Percentiles rank a stretch among this genome's conserved stretches.
These are phyloP conservation scores for Leucogyrophana mollusca DNA, from an alignment of 768 basidiomycete genomes.

Conservation along the genomic window DNA sequence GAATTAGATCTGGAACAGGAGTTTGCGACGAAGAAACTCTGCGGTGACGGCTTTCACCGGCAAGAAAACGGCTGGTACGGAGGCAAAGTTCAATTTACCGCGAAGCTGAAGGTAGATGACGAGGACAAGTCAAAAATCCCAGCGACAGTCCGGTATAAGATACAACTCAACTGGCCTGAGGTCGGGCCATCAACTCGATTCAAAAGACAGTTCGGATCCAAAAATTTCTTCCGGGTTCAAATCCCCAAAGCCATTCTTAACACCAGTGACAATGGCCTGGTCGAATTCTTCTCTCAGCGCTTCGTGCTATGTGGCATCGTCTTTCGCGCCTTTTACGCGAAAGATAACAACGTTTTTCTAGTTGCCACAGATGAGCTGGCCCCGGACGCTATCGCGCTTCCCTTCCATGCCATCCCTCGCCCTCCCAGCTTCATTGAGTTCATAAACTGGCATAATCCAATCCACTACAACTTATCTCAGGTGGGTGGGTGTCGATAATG, in stretches of 20 bases:
- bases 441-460: slow-evolving; percentile 54
- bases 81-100: slow-evolving; percentile 57
- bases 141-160: slow-evolving; percentile 21
- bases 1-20: slow-evolving; percentile 59
- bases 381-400: neutral
- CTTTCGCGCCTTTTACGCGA: slow-evolving; percentile 60
- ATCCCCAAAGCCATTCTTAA: slow-evolving; percentile 35
- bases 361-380: slow-evolving; percentile 50
- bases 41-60: slow-evolving; percentile 33
- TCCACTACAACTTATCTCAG: slow-evolving; percentile 47
- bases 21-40: slow-evolving; percentile 22
- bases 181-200: slow-evolving; percentile 59
- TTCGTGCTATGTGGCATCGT: slow-evolving; percentile 54
- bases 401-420: slow-evolving; percentile 1
- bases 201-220: slow-evolving; percentile 62
- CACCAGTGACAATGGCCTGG: slow-evolving; percentile 28
- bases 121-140: slow-evolving; percentile 1
- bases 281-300: slow-evolving; percentile 45
- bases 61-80: slow-evolving; percentile 51
- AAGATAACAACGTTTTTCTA: slow-evolving; percentile 57
- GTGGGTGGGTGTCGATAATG: slow-evolving; percentile 30
- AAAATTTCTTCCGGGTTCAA: slow-evolving; percentile 51
- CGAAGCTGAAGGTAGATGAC: slow-evolving; percentile 27
- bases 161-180: slow-evolving; percentile 47
- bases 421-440: slow-evolving; percentile 43